A percentile compares a stretch with the other conserved stretches of the same genome.
Conservation (phyloP, 192 early-diverging fungal species). For the Phlyctochytrium arcticum region DNA sequence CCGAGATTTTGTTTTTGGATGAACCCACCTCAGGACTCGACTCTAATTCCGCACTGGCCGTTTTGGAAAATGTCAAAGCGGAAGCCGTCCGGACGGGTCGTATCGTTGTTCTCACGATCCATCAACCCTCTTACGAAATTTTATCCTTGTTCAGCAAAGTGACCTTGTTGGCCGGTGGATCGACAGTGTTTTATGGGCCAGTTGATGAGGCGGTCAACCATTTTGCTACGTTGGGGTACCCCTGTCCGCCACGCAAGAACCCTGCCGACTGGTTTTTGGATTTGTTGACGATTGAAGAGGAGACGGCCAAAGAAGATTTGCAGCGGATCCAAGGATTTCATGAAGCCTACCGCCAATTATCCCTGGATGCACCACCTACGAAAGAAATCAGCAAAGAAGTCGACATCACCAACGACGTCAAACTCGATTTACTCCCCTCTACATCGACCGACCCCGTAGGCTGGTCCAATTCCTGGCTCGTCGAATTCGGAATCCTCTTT, state of each 20-base stretch:
- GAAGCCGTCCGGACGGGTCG: conserved; percentile 54
- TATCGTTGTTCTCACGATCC: conserved; percentile 80
- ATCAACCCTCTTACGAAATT: conserved; percentile 75
- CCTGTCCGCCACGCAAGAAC: conserved; percentile 37
- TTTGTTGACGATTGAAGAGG: conserved; percentile 19
- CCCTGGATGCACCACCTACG: too few relatives aligned
- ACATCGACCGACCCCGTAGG: background rate
- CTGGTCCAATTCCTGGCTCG: conserved; percentile 5
- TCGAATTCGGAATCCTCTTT: conserved; percentile 10
- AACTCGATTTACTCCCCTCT: background rate
- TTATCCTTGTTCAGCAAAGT: conserved; percentile 79
- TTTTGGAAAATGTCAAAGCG: conserved; percentile 60
- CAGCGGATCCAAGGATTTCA: conserved; percentile 3
- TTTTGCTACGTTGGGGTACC: conserved; percentile 33
- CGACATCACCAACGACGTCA: too few relatives aligned
- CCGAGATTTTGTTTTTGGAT: conserved; percentile 87
- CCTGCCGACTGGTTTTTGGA: conserved; percentile 48
- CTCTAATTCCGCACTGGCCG: conserved; percentile 63
- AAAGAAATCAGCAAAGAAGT: too few relatives aligned
- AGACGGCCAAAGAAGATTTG: background rate
- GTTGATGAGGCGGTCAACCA: conserved; percentile 28
- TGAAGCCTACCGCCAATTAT: conserved; percentile 2
- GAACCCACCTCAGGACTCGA: conserved; percentile 66
- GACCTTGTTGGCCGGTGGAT: conserved; percentile 49
- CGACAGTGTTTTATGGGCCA: background rate